Evolutionary conservation across 148 eudicot species (phyloP).

Genomic region (Vaccinium macrocarpon): DNA sequence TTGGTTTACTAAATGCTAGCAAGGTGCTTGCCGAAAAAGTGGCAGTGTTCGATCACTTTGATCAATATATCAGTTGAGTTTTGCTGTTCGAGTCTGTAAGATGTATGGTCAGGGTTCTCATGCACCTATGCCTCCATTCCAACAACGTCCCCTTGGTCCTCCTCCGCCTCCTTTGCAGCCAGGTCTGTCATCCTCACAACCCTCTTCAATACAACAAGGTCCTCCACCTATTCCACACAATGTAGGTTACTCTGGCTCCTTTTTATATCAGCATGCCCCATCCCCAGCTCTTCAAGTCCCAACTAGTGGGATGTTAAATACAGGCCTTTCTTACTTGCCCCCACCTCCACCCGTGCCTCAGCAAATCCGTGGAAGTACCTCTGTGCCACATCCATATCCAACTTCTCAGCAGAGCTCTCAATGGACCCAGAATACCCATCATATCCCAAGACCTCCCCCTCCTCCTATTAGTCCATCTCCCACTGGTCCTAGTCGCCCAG

Average conservation of each 20-base stretch:
- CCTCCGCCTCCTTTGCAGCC: constrained; percentile 42
- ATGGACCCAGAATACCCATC: constrained; percentile 44
- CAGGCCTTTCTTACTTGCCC: constrained; percentile 36
- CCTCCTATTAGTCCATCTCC: constrained; percentile 21
- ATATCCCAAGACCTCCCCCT: constrained; percentile 28
- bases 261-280: constrained; percentile 36
- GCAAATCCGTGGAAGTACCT: constrained; percentile 31
- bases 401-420: constrained; percentile 30
- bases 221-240: constrained; percentile 28
- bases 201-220: constrained; percentile 36
- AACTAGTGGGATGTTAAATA: constrained; percentile 30
- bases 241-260: constrained; percentile 30
- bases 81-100: constrained; percentile 28
- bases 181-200: constrained; percentile 33
- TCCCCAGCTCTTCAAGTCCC: constrained; percentile 33
- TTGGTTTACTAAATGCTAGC: constrained; percentile 22
- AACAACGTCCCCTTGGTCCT: constrained; percentile 39
- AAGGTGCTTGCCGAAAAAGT: constrained; percentile 6
- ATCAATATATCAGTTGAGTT: background rate
- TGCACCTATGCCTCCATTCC: constrained; percentile 43
- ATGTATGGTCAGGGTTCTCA: constrained; percentile 61
- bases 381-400: constrained; percentile 33
- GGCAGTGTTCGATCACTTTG: constrained; percentile 1
- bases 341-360: constrained; percentile 32
- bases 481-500: constrained; percentile 10